A percentile compares a stretch with the other conserved stretches of the same genome.
These are phyloP conservation scores for Mycogone perniciosa DNA, from an alignment of 2,329 filamentous ascomycete genomes.

Conservation along the genomic window DNA sequence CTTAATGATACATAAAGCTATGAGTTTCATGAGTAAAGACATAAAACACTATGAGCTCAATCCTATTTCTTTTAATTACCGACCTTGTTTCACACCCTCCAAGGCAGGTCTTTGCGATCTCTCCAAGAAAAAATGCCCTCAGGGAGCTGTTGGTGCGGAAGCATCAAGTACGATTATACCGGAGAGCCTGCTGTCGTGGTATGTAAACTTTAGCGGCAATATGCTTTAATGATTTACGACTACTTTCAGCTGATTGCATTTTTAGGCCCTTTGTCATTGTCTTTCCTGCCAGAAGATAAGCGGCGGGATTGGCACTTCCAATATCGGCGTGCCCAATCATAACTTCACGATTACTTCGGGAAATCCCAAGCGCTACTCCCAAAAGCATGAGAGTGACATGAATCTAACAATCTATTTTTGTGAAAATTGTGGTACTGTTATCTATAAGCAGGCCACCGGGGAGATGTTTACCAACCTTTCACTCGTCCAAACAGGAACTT, in stretches of 20 bases:
- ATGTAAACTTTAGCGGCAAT: neutral
- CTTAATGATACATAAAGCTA: no score
- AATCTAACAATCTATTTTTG: conserved; percentile 6
- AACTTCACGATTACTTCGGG: conserved; percentile 1
- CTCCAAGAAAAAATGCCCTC: neutral
- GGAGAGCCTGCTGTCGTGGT: conserved; percentile 1
- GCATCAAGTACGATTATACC: conserved; percentile 4
- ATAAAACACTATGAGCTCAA: no score
- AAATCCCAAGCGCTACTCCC: conserved; percentile 2
- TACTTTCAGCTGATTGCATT: no score
- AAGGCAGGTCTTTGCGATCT: no score
- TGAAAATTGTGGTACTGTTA: neutral
- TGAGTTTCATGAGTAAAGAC: no score
- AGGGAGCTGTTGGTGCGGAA: conserved; percentile 9
- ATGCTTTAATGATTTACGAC: neutral
- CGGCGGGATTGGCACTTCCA: neutral
- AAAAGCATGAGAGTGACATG: conserved; percentile 7
- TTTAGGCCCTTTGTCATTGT: conserved; percentile 3
- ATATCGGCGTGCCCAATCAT: conserved; percentile 1
- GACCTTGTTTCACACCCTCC: no score
- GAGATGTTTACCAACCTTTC: conserved; percentile 4
- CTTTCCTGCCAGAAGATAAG: conserved; percentile 8
- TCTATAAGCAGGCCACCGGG: conserved; percentile 5
- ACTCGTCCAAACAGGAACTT: conserved; percentile 4
- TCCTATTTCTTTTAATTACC: no score